phyloP scores from a whole-genome alignment of 257 asterid species.

The Rhazya stricta region DNA sequence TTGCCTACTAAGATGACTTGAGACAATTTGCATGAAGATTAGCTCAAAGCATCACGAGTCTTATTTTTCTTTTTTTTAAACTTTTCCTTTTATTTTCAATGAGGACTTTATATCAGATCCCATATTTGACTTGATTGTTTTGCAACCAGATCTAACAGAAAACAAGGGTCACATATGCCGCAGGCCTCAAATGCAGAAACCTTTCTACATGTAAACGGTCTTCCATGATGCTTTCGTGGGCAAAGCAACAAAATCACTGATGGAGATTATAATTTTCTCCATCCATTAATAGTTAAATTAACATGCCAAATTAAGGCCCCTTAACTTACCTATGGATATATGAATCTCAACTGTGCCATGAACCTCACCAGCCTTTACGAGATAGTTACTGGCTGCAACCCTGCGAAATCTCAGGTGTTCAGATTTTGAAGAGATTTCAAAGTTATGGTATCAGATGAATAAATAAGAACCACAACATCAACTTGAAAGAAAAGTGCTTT shows the following conservation, averaged over 20 bases:
- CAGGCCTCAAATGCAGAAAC: not conserved
- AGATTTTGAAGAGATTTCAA: not conserved
- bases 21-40: not conserved
- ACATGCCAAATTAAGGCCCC: not conserved
- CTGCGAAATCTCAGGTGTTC: slow-evolving; percentile 34
- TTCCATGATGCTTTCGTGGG: not conserved
- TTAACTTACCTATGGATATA: slow-evolving; percentile 62
- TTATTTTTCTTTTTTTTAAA: not conserved
- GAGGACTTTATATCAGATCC: not conserved
- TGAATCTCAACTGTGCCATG: slow-evolving; percentile 75
- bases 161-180: not conserved
- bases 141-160: not conserved
- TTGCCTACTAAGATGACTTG: not conserved
- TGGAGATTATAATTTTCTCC: not conserved
- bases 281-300: not conserved
- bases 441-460: not conserved
- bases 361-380: slow-evolving; percentile 55
- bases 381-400: slow-evolving; percentile 76
- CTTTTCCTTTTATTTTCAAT: not conserved
- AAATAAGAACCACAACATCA: not conserved
- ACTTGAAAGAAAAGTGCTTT: not conserved
- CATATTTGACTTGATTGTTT: not conserved
- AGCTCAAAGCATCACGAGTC: not conserved
- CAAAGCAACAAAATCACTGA: not conserved
- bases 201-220: not conserved